Evolutionary conservation across 805 yeast species (phyloP).

Genomic region (Candida odintsovae): DNA sequence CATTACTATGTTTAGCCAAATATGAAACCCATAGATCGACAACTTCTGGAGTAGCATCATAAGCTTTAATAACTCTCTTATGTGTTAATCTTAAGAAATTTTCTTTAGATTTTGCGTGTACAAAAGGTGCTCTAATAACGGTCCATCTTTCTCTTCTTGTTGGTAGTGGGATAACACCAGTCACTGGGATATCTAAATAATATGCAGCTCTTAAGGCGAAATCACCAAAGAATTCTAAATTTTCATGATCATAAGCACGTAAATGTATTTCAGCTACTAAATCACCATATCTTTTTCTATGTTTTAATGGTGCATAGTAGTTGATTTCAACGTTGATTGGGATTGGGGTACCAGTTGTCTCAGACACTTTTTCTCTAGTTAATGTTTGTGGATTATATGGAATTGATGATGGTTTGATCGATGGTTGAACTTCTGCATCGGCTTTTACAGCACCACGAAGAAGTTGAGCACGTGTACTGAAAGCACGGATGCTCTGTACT

Average conservation of each 20-base stretch:
- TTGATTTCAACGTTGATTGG: conserved; percentile 85
- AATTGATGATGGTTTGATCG: conserved; percentile 6
- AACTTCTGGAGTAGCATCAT: conserved; percentile 81
- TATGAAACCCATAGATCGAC: conserved; percentile 78
- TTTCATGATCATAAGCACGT: conserved; percentile 64
- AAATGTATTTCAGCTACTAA: conserved; percentile 73
- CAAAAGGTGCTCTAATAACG: conserved; percentile 88
- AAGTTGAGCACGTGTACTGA: conserved; percentile 5
- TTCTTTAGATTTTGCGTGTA: conserved; percentile 89
- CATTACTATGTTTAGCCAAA: conserved; percentile 65
- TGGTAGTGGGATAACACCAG: conserved; percentile 63
- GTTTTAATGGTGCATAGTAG: conserved; percentile 73
- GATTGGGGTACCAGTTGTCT: conserved; percentile 45
- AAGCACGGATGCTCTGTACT: conserved; percentile 4
- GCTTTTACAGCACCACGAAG: conserved; percentile 10
- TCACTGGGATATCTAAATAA: conserved; percentile 81
- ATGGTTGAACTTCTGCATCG: conserved; percentile 3
- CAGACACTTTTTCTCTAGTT: conserved; percentile 28
- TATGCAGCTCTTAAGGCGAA: conserved; percentile 88
- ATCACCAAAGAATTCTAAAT: conserved; percentile 71
- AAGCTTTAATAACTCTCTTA: conserved; percentile 65
- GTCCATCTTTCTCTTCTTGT: conserved; percentile 86
- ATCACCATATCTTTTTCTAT: conserved; percentile 63
- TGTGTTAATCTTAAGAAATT: conserved; percentile 88
- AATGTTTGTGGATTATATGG: conserved; percentile 32